Evolutionary conservation across 768 basidiomycete genomes (phyloP).

Genomic region (Infundibulicybe gibba): DNA sequence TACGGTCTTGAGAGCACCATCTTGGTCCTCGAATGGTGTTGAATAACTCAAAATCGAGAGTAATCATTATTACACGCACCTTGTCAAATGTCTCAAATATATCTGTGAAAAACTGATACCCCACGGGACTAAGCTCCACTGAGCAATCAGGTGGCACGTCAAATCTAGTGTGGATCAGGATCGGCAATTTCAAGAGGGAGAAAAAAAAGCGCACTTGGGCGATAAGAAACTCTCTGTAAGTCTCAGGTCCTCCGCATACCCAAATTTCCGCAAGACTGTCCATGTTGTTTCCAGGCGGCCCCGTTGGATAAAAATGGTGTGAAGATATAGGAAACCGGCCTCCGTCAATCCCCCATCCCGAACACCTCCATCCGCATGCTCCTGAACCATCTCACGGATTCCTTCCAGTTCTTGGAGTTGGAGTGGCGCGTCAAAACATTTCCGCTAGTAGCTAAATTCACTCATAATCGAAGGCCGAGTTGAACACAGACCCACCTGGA

Average conservation of each 20-base stretch:
- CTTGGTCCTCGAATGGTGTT: constrained; percentile 66
- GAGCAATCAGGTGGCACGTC: constrained; percentile 94
- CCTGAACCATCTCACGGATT: constrained; percentile 89
- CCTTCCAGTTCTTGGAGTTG: constrained; percentile 94
- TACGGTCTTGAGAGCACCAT: constrained; percentile 80
- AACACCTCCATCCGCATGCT: constrained; percentile 73
- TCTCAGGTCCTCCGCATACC: constrained; percentile 92
- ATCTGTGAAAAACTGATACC: constrained; percentile 96
- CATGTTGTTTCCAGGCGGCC: constrained; percentile 96
- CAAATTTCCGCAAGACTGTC: constrained; percentile 93
- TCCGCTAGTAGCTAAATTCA: constrained; percentile 51
- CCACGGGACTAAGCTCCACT: constrained; percentile 90
- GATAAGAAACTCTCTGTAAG: constrained; percentile 84
- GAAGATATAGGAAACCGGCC: constrained; percentile 89
- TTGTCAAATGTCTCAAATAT: constrained; percentile 96
- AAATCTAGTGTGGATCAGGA: constrained; percentile 49
- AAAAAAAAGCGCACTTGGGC: constrained; percentile 65
- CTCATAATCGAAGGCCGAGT: constrained; percentile 1
- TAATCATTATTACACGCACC: constrained; percentile 29
- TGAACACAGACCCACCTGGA: constrained; percentile 67
- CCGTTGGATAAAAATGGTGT: constrained; percentile 95
- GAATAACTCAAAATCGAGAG: background rate
- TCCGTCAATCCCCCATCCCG: constrained; percentile 83
- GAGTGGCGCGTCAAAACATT: constrained; percentile 92
- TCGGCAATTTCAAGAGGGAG: background rate